Conservation (phyloP, 108 stramenopile genomes). For the Licmophora abbreviata region DNA sequence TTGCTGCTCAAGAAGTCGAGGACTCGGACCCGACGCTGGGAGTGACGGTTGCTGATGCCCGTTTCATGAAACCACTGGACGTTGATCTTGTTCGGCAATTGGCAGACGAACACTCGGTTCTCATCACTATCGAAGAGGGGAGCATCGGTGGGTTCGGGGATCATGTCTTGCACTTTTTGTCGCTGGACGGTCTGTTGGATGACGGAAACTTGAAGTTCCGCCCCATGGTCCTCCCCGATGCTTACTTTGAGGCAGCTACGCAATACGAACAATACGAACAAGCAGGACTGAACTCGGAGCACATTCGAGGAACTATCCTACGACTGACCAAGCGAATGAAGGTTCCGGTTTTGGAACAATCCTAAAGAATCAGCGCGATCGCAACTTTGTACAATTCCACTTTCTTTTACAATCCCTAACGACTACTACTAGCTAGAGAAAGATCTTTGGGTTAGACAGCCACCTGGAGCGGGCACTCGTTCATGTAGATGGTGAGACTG, state of each 20-base stretch:
- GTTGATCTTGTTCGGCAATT: slow-evolving; percentile 84
- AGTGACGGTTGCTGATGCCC: slow-evolving; percentile 93
- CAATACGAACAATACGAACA: slow-evolving; percentile 96
- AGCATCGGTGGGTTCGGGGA: slow-evolving; percentile 94
- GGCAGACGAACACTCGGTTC: slow-evolving; percentile 79
- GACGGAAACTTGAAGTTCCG: slow-evolving; percentile 87
- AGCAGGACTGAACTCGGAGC: slow-evolving; percentile 88
- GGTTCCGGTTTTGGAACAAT: slow-evolving; percentile 48
- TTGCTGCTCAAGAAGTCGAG: slow-evolving; percentile 90
- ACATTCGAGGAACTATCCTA: slow-evolving; percentile 84
- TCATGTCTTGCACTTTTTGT: slow-evolving; percentile 91
- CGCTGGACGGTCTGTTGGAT: slow-evolving; percentile 87
- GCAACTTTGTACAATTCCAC: no score
- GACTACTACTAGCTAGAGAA: no score
- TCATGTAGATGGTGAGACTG: no score
- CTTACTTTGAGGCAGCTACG: slow-evolving; percentile 91
- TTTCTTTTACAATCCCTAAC: no score
- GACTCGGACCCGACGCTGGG: slow-evolving; percentile 68
- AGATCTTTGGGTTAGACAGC: no score
- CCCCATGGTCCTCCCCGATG: slow-evolving; percentile 95
- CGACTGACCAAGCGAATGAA: slow-evolving; percentile 60
- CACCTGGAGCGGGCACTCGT: no score
- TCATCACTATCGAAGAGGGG: slow-evolving; percentile 94
- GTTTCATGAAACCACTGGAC: slow-evolving; percentile 96
- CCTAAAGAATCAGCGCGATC: no score